Conservation (phyloP, 163 green algal genomes). For the Chlamydomonas reinhardtii region DNA sequence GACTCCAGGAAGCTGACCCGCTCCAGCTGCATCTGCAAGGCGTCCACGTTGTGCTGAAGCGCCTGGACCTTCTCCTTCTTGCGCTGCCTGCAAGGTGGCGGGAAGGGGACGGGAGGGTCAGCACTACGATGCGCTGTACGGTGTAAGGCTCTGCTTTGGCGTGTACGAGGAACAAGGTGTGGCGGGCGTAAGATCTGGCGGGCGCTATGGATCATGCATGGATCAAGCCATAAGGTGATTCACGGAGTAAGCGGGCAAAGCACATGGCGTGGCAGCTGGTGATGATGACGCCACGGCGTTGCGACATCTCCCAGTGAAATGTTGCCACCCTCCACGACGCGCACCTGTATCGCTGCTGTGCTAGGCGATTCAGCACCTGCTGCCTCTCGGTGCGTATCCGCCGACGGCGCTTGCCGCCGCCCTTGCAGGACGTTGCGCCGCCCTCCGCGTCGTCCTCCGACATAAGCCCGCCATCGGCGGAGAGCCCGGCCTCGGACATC, state of each 20-base stretch:
- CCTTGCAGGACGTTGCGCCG: neutral
- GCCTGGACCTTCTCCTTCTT: conserved; percentile 68
- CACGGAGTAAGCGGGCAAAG: too few species aligned
- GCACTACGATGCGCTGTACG: too few species aligned
- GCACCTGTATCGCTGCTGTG: conserved; percentile 74
- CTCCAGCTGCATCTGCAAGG: conserved; percentile 43
- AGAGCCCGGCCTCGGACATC: too few species aligned
- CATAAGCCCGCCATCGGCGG: too few species aligned
- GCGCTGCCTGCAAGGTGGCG: conserved; percentile 51
- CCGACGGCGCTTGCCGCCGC: conserved; percentile 47
- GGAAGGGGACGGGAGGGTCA: neutral
- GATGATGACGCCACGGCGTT: too few species aligned
- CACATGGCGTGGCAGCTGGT: too few species aligned
- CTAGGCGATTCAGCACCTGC: conserved; percentile 71
- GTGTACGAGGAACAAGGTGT: too few species aligned
- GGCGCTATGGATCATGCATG: too few species aligned
- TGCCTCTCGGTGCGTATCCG: conserved; percentile 66
- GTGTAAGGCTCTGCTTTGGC: too few species aligned
- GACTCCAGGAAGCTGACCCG: conserved; percentile 25
- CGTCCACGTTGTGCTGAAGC: conserved; percentile 57
- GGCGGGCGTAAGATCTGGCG: too few species aligned
- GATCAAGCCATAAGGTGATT: too few species aligned
- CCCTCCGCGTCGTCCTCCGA: conserved; percentile 2
- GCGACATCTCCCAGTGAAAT: too few species aligned
- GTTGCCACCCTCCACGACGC: neutral